Conservation (phyloP, 192 early-diverging fungal genomes). For the Coemansia sp. region DNA sequence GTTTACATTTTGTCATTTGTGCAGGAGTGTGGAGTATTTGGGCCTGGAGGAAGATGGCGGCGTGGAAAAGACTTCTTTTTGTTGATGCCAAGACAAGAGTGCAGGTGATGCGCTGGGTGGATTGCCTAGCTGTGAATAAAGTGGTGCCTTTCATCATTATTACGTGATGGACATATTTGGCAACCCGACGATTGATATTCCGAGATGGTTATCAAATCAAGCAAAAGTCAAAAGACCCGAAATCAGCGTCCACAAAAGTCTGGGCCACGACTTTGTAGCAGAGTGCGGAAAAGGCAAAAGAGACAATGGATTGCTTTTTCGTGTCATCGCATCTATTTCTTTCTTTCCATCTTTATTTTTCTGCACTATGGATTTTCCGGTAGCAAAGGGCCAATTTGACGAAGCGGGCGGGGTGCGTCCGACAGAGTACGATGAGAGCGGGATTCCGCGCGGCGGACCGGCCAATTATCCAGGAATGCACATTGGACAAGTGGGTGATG, state of each 20-base stretch:
- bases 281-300: slow-evolving; percentile 2
- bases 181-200: background rate
- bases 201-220: background rate
- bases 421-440: slow-evolving; percentile 37
- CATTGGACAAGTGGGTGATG: slow-evolving; percentile 12
- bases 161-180: background rate
- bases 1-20: background rate
- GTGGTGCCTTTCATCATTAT: background rate
- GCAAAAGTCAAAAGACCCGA: background rate
- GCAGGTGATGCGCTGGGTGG: background rate
- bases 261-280: background rate
- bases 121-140: background rate
- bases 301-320: background rate
- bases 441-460: slow-evolving; percentile 44
- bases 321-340: background rate
- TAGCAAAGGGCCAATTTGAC: slow-evolving; percentile 34
- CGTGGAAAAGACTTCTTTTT: background rate
- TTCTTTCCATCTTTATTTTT: slow-evolving; percentile 1
- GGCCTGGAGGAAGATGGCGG: background rate
- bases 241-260: background rate
- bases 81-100: too few relatives aligned
- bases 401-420: slow-evolving; percentile 23
- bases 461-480: slow-evolving; percentile 36
- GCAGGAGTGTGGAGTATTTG: background rate
- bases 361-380: slow-evolving; percentile 47